Percentiles rank a stretch among this genome's conserved stretches.
phyloP scores from a whole-genome alignment of 371 early-diverging fungal genomes.

The Apophysomyces ossiformis region DNA sequence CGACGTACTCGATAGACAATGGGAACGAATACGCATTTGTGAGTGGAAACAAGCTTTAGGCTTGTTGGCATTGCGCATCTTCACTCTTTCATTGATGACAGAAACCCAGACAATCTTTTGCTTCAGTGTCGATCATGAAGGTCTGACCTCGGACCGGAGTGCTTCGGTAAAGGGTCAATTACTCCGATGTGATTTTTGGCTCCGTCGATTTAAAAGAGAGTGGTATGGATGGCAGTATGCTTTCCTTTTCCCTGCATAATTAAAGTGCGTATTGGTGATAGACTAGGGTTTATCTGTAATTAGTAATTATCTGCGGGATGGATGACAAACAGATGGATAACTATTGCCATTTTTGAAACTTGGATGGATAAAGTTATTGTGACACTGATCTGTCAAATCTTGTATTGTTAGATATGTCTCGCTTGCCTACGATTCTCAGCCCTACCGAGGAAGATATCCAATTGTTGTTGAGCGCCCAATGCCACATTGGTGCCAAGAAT shows the following conservation, averaged over 20 bases:
- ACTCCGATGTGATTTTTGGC: neutral
- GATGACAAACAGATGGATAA: conserved; percentile 8
- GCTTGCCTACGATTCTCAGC: conserved; percentile 48
- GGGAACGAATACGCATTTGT: too few species aligned
- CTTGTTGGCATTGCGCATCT: too few species aligned
- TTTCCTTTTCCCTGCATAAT: conserved; percentile 4
- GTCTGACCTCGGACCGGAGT: neutral
- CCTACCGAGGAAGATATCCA: conserved; percentile 90
- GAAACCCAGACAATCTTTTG: neutral
- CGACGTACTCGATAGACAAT: too few species aligned
- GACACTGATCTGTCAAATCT: neutral
- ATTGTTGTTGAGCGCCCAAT: conserved; percentile 92
- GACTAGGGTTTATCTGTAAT: neutral
- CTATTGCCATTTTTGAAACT: neutral
- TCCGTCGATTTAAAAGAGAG: neutral
- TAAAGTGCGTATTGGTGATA: neutral
- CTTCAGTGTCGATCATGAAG: too few species aligned
- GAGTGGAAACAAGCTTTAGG: too few species aligned
- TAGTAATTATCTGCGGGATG: neutral
- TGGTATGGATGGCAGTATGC: neutral
- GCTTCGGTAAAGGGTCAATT: neutral
- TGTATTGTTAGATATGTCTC: neutral
- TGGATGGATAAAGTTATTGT: conserved; percentile 6
- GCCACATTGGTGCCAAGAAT: conserved; percentile 93
- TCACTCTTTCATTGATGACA: neutral